A percentile compares a stretch with the other conserved stretches of the same genome.
phyloP scores from a whole-genome alignment of 768 basidiomycete species.

The Calocera viscosa region DNA sequence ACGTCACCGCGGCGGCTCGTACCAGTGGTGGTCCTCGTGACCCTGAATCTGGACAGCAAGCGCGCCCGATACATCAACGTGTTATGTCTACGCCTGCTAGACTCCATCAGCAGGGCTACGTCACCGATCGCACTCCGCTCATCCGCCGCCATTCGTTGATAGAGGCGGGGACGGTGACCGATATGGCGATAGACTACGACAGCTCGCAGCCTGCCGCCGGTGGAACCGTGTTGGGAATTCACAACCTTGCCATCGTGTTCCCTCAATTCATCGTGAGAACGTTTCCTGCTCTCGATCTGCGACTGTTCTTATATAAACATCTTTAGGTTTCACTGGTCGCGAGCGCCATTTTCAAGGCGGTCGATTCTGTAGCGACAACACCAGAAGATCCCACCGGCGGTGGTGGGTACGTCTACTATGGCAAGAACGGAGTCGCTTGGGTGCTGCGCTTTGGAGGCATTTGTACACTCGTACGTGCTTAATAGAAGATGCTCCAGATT shows the following conservation, averaged over 20 bases:
- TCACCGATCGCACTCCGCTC: conserved; percentile 26
- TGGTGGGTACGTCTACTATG: conserved; percentile 46
- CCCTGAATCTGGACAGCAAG: conserved; percentile 37
- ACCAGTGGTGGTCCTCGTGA: conserved; percentile 22
- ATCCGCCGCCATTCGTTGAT: conserved; percentile 29
- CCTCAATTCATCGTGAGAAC: conserved; percentile 86
- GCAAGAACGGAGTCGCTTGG: conserved; percentile 88
- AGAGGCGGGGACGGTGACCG: conserved; percentile 35
- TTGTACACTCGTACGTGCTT: conserved; percentile 48
- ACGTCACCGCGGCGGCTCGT: conserved; percentile 5
- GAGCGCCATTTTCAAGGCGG: conserved; percentile 71
- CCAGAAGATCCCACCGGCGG: conserved; percentile 34
- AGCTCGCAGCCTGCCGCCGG: conserved; percentile 51
- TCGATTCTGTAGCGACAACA: conserved; percentile 42
- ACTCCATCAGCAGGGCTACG: conserved; percentile 15
- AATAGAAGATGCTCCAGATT: neutral
- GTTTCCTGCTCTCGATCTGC: conserved; percentile 24
- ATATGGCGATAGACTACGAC: conserved; percentile 19
- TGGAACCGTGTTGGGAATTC: conserved; percentile 86
- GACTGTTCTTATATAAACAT: conserved; percentile 9
- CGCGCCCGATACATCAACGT: conserved; percentile 24
- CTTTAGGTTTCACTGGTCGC: conserved; percentile 69
- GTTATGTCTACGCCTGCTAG: conserved; percentile 25
- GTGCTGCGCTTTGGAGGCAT: conserved; percentile 84
- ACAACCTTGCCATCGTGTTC: conserved; percentile 89